phyloP scores from a whole-genome alignment of 1,139 yeast genomes.

The Saccharomyces pastorianus region DNA sequence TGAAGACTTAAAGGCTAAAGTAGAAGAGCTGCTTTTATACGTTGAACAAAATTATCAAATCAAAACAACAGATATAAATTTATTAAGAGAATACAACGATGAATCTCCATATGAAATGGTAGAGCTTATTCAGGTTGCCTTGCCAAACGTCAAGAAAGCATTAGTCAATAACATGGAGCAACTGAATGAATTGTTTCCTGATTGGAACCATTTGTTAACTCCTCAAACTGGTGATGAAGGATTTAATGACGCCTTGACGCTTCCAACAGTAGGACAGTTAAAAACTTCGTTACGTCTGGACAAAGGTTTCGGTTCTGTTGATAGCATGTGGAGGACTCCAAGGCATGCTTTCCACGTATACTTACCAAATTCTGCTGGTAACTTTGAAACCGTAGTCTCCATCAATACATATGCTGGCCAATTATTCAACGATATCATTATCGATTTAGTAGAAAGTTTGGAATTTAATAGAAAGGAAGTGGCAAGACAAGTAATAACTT shows the following conservation, averaged over 20 bases:
- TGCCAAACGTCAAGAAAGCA: constrained; percentile 44
- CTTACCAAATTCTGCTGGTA: constrained; percentile 35
- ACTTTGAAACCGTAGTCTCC: constrained; percentile 67
- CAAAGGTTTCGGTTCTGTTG: constrained; percentile 38
- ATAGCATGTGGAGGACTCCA: constrained; percentile 47
- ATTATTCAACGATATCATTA: constrained; percentile 64
- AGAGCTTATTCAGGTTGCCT: constrained; percentile 43
- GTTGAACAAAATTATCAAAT: constrained; percentile 33
- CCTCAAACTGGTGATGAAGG: constrained; percentile 25
- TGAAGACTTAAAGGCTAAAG: constrained; percentile 33
- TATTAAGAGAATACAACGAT: constrained; percentile 25
- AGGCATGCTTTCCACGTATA: constrained; percentile 62
- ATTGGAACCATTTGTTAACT: constrained; percentile 23
- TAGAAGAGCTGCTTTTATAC: constrained; percentile 40
- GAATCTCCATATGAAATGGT: constrained; percentile 49
- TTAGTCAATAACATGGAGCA: constrained; percentile 36
- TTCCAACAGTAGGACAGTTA: constrained; percentile 35
- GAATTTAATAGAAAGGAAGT: constrained; percentile 88
- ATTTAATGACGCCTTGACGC: constrained; percentile 28
- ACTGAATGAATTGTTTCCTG: constrained; percentile 27
- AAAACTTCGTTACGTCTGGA: constrained; percentile 28
- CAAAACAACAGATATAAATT: constrained; percentile 16
- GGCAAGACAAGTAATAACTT: constrained; percentile 68
- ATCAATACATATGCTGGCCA: constrained; percentile 52
- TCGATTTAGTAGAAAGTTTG: constrained; percentile 67